phyloP scores from a whole-genome alignment of 306 rosid genomes.

The Medicago arabica region DNA sequence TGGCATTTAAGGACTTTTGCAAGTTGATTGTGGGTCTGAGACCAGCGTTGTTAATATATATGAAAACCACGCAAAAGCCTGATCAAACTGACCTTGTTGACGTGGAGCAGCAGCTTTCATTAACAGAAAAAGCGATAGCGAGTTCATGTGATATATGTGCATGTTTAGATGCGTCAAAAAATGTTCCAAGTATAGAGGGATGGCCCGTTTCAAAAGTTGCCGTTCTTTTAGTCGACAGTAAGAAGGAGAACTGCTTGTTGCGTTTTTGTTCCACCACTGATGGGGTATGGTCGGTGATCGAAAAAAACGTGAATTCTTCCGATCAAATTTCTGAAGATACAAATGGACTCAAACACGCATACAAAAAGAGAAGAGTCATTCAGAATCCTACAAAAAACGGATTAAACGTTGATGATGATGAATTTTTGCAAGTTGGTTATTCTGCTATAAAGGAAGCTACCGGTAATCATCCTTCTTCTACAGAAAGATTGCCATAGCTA shows the following conservation, averaged over 20 bases:
- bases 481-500: constrained; percentile 13
- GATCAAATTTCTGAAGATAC: constrained; percentile 45
- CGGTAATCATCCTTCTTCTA: constrained; percentile 52
- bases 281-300: constrained; percentile 82
- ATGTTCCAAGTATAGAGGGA: constrained; percentile 57
- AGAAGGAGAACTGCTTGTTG: constrained; percentile 65
- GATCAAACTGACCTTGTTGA: constrained; percentile 53
- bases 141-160: constrained; percentile 66
- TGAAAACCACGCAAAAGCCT: constrained; percentile 58
- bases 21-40: constrained; percentile 61
- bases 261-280: constrained; percentile 56
- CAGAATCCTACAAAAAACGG: constrained; percentile 53
- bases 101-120: constrained; percentile 59
- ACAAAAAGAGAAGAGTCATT: constrained; percentile 53
- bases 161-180: constrained; percentile 60
- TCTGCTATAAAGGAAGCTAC: constrained; percentile 68
- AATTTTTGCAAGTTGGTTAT: constrained; percentile 64
- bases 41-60: constrained; percentile 60
- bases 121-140: constrained; percentile 59
- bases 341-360: constrained; percentile 28
- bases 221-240: constrained; percentile 63
- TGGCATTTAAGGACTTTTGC: constrained; percentile 68
- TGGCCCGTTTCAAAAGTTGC: constrained; percentile 83
- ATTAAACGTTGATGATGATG: constrained; percentile 47
- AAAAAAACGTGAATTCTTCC: constrained; percentile 53